Base-by-base conservation (phyloP, 768 basidiomycete species). In the Guyanaporus albipodus region DNA sequence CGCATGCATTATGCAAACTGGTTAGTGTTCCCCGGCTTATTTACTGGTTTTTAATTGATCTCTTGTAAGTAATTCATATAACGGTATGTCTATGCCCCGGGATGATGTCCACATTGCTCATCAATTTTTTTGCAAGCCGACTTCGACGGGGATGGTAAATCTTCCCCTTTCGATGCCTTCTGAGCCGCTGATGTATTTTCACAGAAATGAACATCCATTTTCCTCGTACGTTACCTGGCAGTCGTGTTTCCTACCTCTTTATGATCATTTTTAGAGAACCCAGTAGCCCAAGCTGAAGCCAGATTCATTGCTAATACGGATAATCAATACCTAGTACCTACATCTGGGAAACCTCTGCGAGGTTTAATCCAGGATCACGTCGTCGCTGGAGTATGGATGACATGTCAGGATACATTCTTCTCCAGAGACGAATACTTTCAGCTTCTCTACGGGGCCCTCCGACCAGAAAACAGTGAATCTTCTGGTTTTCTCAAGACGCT, bases 1-100 rank as follows among this genome's bases (percentile, higher is more conserved):
- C 81, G 96, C 12, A 94, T 99, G 94, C 96, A 99, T 72, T 99
- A 99, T 62, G 95, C 96, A 21, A 99, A 99, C 62, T 99, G 95
- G 93, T 95, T 49, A 42, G 82, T 72, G 35, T 43, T 8, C 14
- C 58, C 47, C 12, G 31, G 11, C 38, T 18, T n/a, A 36, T 39
- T 17, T 37, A 21, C 18, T 10, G 23, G 10, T 22, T 32, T 35
- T 37, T 32, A n/a, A n/a, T 46, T 60, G 51, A 67, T 27, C 51
- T 31, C 44, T 28, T 38, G 24, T 33, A 8, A 95, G 92, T 70
- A 97, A 98, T 66, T 98, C 95, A 2, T 98, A 98, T 67, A 98
- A 98, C 58, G 91, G 89, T 84, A 70, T 63, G 82, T 50, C 37
- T 45, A 21, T 49, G 33, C 27, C 32, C 31, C n/a, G n/a, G n/a